These are phyloP conservation scores for Magnaporthales sp. DNA, from an alignment of 2,329 filamentous ascomycete species.

Conservation along the genomic window DNA sequence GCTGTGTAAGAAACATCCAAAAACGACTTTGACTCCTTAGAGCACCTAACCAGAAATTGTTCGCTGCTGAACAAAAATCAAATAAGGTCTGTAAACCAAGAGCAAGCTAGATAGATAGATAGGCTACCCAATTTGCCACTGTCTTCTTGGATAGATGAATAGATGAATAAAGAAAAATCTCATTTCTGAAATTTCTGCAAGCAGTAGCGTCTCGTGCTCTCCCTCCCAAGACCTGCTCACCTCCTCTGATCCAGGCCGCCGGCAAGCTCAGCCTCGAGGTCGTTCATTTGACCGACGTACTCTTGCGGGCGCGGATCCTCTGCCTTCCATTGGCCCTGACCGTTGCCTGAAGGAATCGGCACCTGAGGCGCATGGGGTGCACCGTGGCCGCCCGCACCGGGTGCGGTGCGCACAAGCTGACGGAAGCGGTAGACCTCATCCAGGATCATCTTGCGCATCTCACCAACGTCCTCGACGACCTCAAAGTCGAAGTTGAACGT, in stretches of 20 bases:
- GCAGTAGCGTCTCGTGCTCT: not conserved
- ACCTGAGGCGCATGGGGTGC: conserved; percentile 30
- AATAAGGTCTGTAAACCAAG: not conserved
- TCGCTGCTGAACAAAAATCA: not conserved
- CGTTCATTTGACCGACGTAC: conserved; percentile 37
- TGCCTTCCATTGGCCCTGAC: conserved; percentile 41
- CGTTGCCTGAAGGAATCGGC: conserved; percentile 39
- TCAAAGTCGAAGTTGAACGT: conserved; percentile 99
- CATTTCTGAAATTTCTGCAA: not conserved
- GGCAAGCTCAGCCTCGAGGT: conserved; percentile 51
- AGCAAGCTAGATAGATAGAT: not conserved
- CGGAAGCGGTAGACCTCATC: conserved; percentile 91
- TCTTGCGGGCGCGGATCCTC: conserved; percentile 54
- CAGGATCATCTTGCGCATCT: conserved; percentile 96
- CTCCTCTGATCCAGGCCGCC: conserved; percentile 45
- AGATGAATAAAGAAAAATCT: not conserved
- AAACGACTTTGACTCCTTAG: not conserved
- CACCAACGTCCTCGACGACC: conserved; percentile 85
- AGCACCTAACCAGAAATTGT: not conserved
- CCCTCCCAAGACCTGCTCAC: conserved; percentile 6
- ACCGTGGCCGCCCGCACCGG: conserved; percentile 24
- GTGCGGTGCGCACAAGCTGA: conserved; percentile 44
- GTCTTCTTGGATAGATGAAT: not conserved
- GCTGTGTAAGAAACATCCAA: not conserved
- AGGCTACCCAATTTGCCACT: not conserved